Evolutionary conservation across 257 asterid species (phyloP), one percentile per base, ranked within the genome.

Genomic region (Capsicum rhomboideum): DNA sequence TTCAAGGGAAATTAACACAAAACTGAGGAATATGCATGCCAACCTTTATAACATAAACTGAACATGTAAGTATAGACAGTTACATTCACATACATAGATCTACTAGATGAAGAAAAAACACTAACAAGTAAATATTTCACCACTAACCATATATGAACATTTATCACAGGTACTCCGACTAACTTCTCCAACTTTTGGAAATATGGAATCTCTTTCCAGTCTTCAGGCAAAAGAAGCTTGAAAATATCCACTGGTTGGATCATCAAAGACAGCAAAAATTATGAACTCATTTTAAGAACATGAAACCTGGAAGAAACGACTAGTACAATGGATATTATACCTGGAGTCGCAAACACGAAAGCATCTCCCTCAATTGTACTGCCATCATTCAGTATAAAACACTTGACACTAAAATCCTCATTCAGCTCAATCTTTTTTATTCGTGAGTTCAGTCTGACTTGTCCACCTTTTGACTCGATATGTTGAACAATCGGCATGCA

Each of bases 121-220:
- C 56, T 72, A 31, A 53, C 13, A 75, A 16, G 81, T 28, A 80
- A 83, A 53, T 21, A 23, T 10, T 74, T 29, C 75, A 56, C 69
- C 83, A 87, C 94, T 88, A 83, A 94, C 99, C 99, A 93, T 90
- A 96, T 89, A 85, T 94, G 98, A 21, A 96, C 96, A 87, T 94
- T 96, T 85, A 96, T 96, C 82, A 96, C 98, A 11, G 99, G 99
- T 86, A 96, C 99, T 74, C 99, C 99, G 10, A 96, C 98, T 88
- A 94, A 81, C 87, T 92, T 92, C 85, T 93, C 98, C 93, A 92
- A 84, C 86, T 93, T 94, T 28, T 85, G 89, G 91, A 96, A 96
- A 89, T 96, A 96, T 6, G 90, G 90, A 4, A 91, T 91, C 89
- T 92, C 95, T 88, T 91, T 93, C 98, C 99, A 96, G 37, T 92